Base-by-base conservation (phyloP, 2,329 filamentous ascomycete species). In the Penicillium oxalicum region DNA sequence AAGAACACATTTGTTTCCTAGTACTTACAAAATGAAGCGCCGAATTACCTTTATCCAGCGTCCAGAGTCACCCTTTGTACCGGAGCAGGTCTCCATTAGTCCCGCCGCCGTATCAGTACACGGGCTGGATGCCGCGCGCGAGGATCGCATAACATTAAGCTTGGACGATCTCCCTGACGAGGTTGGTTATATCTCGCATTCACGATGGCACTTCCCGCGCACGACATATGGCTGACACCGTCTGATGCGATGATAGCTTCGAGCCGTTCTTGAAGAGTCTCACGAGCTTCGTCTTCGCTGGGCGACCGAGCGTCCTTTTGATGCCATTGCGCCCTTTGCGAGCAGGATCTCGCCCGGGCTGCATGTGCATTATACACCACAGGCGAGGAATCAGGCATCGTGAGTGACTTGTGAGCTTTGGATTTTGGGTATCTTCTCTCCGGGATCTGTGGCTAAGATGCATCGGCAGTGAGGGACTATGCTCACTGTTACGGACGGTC, bases 281-380 rank as follows among this genome's bases (percentile, higher is more conserved):
- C 80, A 85, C 59, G 83, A 89, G 66, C 71, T 96, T 37, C 86
- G 91, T 67, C 73, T 96, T 50, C 81, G 86, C 64, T 95, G 90
- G 88, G 77, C 80, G n/a, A 80, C 82, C 11, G 72, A 81, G 2
- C 60, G 63, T 5, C 61, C 76, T 1, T 84, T 84, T 64, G 72
- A 79, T 35, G 73, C 79, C 1, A 72, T 84, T 39, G 77, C 83
- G 35, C 91, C 91, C 1, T 85, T 93, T 60, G 74, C 80, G 38
- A 89, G 89, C 44, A 80, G 87, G 50, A 69, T 90, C 11, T 83
- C 88, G 2, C 84, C 91, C 0, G 91, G 91, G 2, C 72, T 97
- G 24, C 90, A 96, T 72, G 74, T 90, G 26, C 87, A 87, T 60
- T 90, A 84, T 64, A 87, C 85, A 0, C 86, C 86, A 0, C 40